phyloP scores from a whole-genome alignment of 805 yeast species.

The Limtongia smithiae region DNA sequence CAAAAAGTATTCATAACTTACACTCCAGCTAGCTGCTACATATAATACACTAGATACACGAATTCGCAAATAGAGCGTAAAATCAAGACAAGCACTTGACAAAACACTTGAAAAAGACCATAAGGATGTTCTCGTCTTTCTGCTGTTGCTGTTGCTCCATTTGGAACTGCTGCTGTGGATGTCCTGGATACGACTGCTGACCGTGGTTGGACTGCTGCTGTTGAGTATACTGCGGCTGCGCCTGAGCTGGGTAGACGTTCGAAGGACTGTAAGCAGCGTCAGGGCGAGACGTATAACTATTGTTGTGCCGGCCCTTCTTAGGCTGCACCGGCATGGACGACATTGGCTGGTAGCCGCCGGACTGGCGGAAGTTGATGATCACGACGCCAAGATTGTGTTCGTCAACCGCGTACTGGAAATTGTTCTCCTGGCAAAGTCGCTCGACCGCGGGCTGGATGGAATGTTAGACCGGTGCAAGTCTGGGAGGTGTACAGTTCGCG shows the following conservation, averaged over 20 bases:
- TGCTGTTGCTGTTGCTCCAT: constrained; percentile 30
- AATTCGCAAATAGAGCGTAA: no score
- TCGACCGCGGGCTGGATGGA: constrained; percentile 70
- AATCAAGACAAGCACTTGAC: background rate
- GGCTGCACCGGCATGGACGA: constrained; percentile 21
- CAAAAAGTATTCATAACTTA: no score
- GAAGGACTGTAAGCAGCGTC: constrained; percentile 24
- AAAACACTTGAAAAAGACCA: background rate
- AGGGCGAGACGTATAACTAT: constrained; percentile 34
- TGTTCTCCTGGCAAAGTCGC: constrained; percentile 63
- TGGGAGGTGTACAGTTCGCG: background rate
- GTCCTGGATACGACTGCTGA: constrained; percentile 30
- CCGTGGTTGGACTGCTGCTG: constrained; percentile 3
- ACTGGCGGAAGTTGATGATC: constrained; percentile 57
- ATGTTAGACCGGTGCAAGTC: background rate
- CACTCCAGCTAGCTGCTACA: no score
- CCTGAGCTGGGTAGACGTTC: constrained; percentile 9
- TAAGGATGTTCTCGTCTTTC: constrained; percentile 25
- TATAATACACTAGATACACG: no score
- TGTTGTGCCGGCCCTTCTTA: constrained; percentile 31
- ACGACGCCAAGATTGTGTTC: constrained; percentile 76
- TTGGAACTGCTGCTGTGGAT: constrained; percentile 30
- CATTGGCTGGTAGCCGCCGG: constrained; percentile 36
- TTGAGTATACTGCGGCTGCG: constrained; percentile 8
- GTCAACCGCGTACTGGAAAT: constrained; percentile 60